A percentile compares a stretch with the other conserved stretches of the same genome.
These are phyloP conservation scores for Eremothecium sinecaudum DNA, from an alignment of 1,139 yeast genomes.

Conservation along the genomic window DNA sequence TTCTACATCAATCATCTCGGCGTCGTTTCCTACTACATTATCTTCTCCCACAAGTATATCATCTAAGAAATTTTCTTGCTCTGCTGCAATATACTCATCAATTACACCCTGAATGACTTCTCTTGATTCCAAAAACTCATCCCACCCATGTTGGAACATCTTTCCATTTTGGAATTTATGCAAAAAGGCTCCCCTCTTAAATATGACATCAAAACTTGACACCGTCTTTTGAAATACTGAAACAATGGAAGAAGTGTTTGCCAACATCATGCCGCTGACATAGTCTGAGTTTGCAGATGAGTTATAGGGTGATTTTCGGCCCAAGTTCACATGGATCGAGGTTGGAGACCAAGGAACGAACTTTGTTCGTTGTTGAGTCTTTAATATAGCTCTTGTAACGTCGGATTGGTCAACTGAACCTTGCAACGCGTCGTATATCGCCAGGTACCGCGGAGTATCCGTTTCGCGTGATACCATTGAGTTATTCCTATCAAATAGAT, in stretches of 20 bases:
- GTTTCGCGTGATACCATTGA: constrained; percentile 55
- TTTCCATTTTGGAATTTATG: constrained; percentile 58
- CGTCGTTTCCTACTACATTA: constrained; percentile 20
- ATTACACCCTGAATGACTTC: constrained; percentile 62
- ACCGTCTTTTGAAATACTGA: constrained; percentile 58
- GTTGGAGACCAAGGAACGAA: constrained; percentile 88
- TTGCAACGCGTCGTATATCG: constrained; percentile 67
- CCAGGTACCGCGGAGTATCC: constrained; percentile 48
- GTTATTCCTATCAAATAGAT: constrained; percentile 68
- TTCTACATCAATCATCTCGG: constrained; percentile 28
- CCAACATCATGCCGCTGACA: constrained; percentile 64
- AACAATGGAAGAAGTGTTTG: constrained; percentile 67
- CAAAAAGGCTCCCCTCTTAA: constrained; percentile 73
- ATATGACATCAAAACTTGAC: constrained; percentile 70
- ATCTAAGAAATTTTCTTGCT: constrained; percentile 41
- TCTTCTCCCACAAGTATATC: constrained; percentile 33
- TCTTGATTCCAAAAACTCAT: constrained; percentile 71
- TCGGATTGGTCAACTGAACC: constrained; percentile 69
- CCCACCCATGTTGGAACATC: constrained; percentile 55
- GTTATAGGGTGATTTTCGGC: constrained; percentile 59
- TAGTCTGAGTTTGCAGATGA: constrained; percentile 28
- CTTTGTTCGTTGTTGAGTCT: constrained; percentile 66
- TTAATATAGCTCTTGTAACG: constrained; percentile 66
- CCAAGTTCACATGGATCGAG: constrained; percentile 68
- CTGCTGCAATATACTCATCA: constrained; percentile 62